Evolutionary conservation across 306 rosid species (phyloP).

Genomic region (Cucumis melo): DNA sequence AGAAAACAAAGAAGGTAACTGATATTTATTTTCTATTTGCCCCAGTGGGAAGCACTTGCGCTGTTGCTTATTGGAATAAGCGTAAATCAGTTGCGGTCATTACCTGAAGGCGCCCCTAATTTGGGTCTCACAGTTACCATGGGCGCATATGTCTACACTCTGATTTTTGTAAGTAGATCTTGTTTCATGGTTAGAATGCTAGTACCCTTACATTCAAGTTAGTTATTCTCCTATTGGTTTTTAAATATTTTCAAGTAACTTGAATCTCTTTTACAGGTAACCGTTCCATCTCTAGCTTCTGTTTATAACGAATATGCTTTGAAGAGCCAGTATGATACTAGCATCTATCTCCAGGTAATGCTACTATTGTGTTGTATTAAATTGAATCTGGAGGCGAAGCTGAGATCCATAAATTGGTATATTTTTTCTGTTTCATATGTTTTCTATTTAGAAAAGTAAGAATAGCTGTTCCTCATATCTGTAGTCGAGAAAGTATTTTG

Average conservation of each 20-base stretch:
- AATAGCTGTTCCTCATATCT: neutral
- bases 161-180: constrained; percentile 62
- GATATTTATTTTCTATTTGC: constrained; percentile 11
- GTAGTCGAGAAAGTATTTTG: neutral
- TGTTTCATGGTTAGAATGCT: neutral
- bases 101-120: constrained; percentile 66
- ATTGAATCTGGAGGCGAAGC: neutral
- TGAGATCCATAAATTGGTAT: neutral
- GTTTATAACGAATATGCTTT: constrained; percentile 96
- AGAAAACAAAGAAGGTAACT: neutral
- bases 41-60: constrained; percentile 99
- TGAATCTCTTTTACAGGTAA: constrained; percentile 49
- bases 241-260: neutral
- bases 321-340: constrained; percentile 98
- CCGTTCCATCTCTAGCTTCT: constrained; percentile 95
- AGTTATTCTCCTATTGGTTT: neutral
- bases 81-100: constrained; percentile 75
- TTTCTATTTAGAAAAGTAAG: neutral
- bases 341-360: constrained; percentile 96
- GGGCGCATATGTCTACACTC: constrained; percentile 68
- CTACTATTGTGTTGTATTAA: neutral
- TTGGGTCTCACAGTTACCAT: constrained; percentile 66
- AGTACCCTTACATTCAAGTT: neutral
- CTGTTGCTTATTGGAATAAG: constrained; percentile 89
- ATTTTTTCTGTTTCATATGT: neutral